phyloP scores from a whole-genome alignment of 768 basidiomycete species.

The Lactarius pseudohatsudake region DNA sequence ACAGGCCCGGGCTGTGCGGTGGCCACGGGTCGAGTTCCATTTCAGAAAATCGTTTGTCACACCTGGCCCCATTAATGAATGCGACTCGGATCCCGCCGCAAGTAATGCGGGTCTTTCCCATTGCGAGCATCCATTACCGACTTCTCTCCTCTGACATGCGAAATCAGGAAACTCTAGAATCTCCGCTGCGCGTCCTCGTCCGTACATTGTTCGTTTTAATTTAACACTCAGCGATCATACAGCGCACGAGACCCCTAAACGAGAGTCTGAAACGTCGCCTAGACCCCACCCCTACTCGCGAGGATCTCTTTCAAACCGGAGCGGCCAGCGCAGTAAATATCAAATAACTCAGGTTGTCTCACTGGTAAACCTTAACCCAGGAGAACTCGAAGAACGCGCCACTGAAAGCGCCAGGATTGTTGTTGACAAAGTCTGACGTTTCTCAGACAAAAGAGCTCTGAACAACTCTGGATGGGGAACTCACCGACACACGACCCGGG shows the following conservation, averaged over 20 bases:
- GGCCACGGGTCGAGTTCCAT: constrained; percentile 6
- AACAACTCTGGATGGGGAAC: constrained; percentile 1
- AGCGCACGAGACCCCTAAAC: constrained; percentile 2
- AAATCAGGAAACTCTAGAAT: constrained; percentile 1
- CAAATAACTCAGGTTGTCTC: neutral
- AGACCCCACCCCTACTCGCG: neutral
- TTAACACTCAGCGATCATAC: constrained; percentile 12
- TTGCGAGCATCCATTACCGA: neutral
- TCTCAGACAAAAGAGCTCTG: neutral
- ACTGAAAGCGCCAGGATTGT: constrained; percentile 21
- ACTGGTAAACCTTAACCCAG: constrained; percentile 26
- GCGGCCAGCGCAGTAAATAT: neutral
- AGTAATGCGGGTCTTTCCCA: constrained; percentile 3
- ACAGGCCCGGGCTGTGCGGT: constrained; percentile 2
- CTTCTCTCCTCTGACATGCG: constrained; percentile 2
- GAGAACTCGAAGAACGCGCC: constrained; percentile 25
- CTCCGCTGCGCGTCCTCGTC: neutral
- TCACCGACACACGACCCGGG: constrained; percentile 27
- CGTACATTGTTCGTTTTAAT: neutral
- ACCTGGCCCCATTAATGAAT: constrained; percentile 4
- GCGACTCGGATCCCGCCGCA: constrained; percentile 7
- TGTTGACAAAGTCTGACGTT: constrained; percentile 19
- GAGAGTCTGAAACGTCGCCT: neutral
- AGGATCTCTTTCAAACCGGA: neutral
- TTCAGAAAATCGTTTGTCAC: constrained; percentile 4